phyloP scores from a whole-genome alignment of 202 grass and related monocot genomes.

The Zizania palustris region DNA sequence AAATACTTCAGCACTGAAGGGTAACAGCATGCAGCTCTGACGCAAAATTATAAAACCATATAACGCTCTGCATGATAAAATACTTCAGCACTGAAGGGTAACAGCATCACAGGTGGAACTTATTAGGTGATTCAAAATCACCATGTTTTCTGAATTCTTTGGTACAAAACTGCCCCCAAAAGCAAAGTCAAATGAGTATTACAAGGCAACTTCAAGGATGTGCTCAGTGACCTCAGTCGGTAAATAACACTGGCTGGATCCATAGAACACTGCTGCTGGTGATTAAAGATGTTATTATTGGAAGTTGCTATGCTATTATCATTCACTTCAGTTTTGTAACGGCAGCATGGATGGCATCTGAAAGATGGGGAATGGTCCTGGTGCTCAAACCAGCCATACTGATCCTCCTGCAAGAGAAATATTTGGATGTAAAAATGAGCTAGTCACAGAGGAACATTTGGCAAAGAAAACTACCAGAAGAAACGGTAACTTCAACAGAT shows the following conservation, averaged over 20 bases:
- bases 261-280: neutral
- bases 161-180: constrained; percentile 49
- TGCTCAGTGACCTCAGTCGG: neutral
- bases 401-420: constrained; percentile 79
- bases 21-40: too few relatives aligned
- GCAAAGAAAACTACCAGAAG: neutral
- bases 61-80: constrained; percentile 7
- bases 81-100: neutral
- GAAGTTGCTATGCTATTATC: neutral
- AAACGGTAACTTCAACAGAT: neutral
- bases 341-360: constrained; percentile 88
- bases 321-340: constrained; percentile 69
- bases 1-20: constrained; percentile 7
- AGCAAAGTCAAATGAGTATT: constrained; percentile 20
- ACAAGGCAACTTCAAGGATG: constrained; percentile 30
- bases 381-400: constrained; percentile 94
- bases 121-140: constrained; percentile 25
- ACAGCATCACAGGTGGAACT: constrained; percentile 28
- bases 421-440: constrained; percentile 11
- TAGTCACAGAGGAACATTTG: constrained; percentile 1
- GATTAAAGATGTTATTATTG: constrained; percentile 42
- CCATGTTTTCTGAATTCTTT: constrained; percentile 22
- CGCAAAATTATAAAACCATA: neutral
- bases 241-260: constrained; percentile 26
- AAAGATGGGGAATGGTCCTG: constrained; percentile 67